Conservation (phyloP, 192 early-diverging fungal genomes). For the Rhizoclosmatium sp. region DNA sequence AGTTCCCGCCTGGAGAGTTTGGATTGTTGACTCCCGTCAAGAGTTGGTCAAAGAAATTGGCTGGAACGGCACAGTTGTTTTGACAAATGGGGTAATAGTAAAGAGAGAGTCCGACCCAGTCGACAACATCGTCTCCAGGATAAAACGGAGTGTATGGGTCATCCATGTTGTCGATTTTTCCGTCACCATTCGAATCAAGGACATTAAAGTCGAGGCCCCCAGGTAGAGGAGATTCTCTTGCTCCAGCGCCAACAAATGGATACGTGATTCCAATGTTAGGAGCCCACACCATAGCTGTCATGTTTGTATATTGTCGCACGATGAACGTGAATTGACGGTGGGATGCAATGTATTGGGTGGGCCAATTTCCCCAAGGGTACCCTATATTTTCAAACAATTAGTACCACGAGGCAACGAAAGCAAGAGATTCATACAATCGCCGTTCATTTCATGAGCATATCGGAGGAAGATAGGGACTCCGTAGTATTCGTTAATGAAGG, state of each 20-base stretch:
- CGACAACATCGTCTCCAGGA: conserved; percentile 54
- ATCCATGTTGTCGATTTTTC: conserved; percentile 40
- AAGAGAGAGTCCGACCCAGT: conserved; percentile 56
- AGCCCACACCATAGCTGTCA: conserved; percentile 47
- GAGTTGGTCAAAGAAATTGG: conserved; percentile 7
- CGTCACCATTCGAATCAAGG: conserved; percentile 51
- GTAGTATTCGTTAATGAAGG: conserved; percentile 39
- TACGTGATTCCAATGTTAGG: conserved; percentile 58
- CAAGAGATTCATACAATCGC: conserved; percentile 14
- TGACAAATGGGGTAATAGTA: conserved; percentile 44
- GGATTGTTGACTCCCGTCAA: conserved; percentile 18
- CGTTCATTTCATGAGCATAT: conserved; percentile 61
- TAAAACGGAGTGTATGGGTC: conserved; percentile 55
- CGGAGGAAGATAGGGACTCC: conserved; percentile 57
- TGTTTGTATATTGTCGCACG: conserved; percentile 48
- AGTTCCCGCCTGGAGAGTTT: background rate
- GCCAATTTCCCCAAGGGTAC: conserved; percentile 44
- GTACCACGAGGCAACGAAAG: background rate
- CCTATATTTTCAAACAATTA: conserved; percentile 28
- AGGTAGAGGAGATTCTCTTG: conserved; percentile 6
- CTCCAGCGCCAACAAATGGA: conserved; percentile 44
- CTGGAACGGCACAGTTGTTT: conserved; percentile 31
- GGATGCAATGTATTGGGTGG: conserved; percentile 32
- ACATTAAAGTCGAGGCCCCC: conserved; percentile 36
- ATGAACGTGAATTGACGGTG: conserved; percentile 41